Percentiles rank a stretch among this genome's conserved stretches.
Evolutionary conservation across 1,284 basidiomycete species (phyloP).

Genomic region (Abortiporus biennis): DNA sequence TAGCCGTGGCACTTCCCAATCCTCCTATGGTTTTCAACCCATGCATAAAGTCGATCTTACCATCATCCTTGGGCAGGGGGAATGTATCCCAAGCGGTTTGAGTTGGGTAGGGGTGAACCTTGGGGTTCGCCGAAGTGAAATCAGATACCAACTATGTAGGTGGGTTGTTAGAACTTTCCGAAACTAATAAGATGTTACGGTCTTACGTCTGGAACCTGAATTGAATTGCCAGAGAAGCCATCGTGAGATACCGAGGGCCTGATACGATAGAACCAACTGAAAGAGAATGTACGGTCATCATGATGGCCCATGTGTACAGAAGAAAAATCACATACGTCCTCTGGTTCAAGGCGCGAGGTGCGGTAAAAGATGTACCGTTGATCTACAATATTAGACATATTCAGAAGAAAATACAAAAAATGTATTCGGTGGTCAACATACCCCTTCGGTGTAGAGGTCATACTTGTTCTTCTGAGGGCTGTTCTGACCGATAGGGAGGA

Average conservation of each 20-base stretch:
- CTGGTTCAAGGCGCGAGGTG: slow-evolving; percentile 3
- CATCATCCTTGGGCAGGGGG: neutral
- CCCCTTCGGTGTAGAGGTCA: slow-evolving; percentile 55
- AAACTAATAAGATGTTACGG: neutral
- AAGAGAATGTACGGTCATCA: neutral
- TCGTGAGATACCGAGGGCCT: slow-evolving; percentile 6
- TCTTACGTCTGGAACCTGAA: slow-evolving; percentile 2
- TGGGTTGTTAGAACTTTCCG: neutral
- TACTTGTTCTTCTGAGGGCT: slow-evolving; percentile 57
- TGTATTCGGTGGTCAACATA: slow-evolving; percentile 20
- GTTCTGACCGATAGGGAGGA: slow-evolving; percentile 50
- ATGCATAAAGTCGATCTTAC: slow-evolving; percentile 6
- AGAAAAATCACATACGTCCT: slow-evolving; percentile 2
- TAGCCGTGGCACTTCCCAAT: slow-evolving; percentile 1
- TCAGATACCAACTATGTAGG: slow-evolving; percentile 4
- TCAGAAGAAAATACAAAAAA: neutral
- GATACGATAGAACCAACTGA: slow-evolving; percentile 8
- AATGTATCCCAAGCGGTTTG: slow-evolving; percentile 5
- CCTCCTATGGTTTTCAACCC: slow-evolving; percentile 5
- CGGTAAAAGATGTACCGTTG: slow-evolving; percentile 6
- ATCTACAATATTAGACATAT: slow-evolving; percentile 3
- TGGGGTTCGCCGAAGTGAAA: slow-evolving; percentile 6
- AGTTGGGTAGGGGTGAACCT: slow-evolving; percentile 2
- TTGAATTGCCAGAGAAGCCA: slow-evolving; percentile 14
- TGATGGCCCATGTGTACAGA: neutral